phyloP scores from a whole-genome alignment of 2,329 filamentous ascomycete species.

The Aspergillus neotritici region DNA sequence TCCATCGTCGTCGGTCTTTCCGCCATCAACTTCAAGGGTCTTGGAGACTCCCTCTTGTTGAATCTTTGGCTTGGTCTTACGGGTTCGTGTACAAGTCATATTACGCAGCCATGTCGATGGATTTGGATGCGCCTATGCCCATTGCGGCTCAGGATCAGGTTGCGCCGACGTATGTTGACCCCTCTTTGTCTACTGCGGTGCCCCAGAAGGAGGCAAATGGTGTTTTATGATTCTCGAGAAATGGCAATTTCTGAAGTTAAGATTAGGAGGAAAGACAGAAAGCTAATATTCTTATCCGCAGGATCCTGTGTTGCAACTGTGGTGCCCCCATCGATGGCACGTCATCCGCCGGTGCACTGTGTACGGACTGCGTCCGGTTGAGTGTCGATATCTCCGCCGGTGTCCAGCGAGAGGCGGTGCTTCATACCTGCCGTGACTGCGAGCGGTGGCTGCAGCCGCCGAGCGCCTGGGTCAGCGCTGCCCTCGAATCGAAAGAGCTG shows the following conservation, averaged over 20 bases:
- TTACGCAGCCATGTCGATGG: conserved; percentile 42
- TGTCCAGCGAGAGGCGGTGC: conserved; percentile 80
- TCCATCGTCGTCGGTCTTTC: not conserved
- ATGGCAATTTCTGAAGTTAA: conserved; percentile 9
- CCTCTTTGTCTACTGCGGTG: conserved; percentile 4
- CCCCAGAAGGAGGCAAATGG: too few relatives aligned
- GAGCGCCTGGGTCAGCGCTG: conserved; percentile 74
- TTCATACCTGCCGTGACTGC: conserved; percentile 92
- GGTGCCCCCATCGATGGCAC: conserved; percentile 94
- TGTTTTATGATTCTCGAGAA: conserved; percentile 2
- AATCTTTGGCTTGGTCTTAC: too few relatives aligned
- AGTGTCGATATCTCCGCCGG: conserved; percentile 89
- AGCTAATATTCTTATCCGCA: conserved; percentile 28
- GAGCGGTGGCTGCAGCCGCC: conserved; percentile 90
- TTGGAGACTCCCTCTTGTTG: too few relatives aligned
- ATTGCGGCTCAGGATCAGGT: conserved; percentile 38
- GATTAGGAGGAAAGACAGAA: conserved; percentile 13
- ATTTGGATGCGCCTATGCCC: conserved; percentile 52
- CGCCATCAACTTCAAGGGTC: too few relatives aligned
- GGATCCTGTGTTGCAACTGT: conserved; percentile 98
- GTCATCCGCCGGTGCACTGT: conserved; percentile 75
- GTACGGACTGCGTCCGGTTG: conserved; percentile 92
- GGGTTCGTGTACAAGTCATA: too few relatives aligned
- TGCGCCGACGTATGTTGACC: conserved; percentile 49
- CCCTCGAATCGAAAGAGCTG: conserved; percentile 83